Evolutionary conservation across 1,284 basidiomycete species (phyloP).

Genomic region (Cryptococcus deneoformans): DNA sequence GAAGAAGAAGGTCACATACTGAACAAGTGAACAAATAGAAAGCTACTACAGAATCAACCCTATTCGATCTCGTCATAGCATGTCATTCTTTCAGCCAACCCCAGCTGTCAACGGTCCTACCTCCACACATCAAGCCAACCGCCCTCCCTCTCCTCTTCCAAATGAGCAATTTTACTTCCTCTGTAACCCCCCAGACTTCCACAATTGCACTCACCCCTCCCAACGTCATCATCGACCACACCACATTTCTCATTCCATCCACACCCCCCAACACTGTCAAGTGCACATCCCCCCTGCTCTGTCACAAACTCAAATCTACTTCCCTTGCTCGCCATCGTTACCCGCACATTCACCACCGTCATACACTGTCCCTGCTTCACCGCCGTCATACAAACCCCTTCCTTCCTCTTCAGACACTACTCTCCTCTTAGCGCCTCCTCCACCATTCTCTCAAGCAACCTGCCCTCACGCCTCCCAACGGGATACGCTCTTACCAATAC

Average conservation of each 20-base stretch:
- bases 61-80: not conserved
- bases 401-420: constrained; percentile 9
- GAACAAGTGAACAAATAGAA: no score
- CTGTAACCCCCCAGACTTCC: not conserved
- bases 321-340: not conserved
- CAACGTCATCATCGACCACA: not conserved
- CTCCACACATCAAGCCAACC: not conserved
- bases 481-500: not conserved
- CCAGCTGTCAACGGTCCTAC: not conserved
- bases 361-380: constrained; percentile 5
- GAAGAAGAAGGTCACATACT: no score
- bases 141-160: not conserved
- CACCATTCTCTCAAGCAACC: constrained; percentile 9
- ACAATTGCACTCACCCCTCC: not conserved
- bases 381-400: constrained; percentile 14
- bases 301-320: not conserved
- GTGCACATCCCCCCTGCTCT: not conserved
- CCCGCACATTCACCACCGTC: not conserved
- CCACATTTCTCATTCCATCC: not conserved
- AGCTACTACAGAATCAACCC: no score
- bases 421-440: constrained; percentile 13
- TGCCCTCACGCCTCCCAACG: constrained; percentile 3
- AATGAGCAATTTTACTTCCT: no score
- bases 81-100: constrained; percentile 7
- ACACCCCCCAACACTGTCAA: not conserved